Base-by-base conservation (phyloP, 139 green algal genomes). In the Klebsormidium nitens region DNA sequence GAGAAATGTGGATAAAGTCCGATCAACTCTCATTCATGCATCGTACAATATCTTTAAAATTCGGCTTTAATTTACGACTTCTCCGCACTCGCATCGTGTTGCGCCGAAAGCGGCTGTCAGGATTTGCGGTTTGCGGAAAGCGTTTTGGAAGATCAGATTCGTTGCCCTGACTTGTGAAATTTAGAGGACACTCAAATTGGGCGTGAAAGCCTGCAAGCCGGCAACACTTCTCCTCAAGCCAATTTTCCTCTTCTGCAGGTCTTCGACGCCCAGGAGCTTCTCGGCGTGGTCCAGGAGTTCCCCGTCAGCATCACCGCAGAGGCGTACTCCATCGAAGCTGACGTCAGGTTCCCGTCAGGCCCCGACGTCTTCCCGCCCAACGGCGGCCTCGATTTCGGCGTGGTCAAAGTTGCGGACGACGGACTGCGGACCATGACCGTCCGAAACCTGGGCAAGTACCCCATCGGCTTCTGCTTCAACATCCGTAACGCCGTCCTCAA, bases 401-500 rank as follows among this genome's bases (percentile, higher is more conserved):
- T 83, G n/a, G 19, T 89, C 55, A 82, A 82, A 2, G 84, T 87
- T 11, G 70, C 71, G 36, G 82, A 91, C 59, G 61, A 71, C 6
- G 72, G 56, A 1, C 28, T 44, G 5, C 79, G 78, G 66, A 64
- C 64, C 23, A 42, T 91, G 31, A 62, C 49, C n/a, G 44, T 93
- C 29, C 70, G 66, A 38, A 93, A 93, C 80, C 86, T 62, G 0
- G 88, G 85, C 38, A 92, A 91, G 70, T 93, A 92, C 69, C 44
- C 71, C 8, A 78, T 91, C 26, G 69, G 46, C 2, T 93, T 81
- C 81, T 76, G 75, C 31, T 81, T 90, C 39, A 65, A 66, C 14
- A 55, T 81, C 32, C 78, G 63, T 49, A 68, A 44, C 35, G 64
- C 73, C 17, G 39, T 66, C 32, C 56, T 80, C 40, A 59, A 14